Conservation (phyloP, 257 asterid species). For the Forsythia suspensa region DNA sequence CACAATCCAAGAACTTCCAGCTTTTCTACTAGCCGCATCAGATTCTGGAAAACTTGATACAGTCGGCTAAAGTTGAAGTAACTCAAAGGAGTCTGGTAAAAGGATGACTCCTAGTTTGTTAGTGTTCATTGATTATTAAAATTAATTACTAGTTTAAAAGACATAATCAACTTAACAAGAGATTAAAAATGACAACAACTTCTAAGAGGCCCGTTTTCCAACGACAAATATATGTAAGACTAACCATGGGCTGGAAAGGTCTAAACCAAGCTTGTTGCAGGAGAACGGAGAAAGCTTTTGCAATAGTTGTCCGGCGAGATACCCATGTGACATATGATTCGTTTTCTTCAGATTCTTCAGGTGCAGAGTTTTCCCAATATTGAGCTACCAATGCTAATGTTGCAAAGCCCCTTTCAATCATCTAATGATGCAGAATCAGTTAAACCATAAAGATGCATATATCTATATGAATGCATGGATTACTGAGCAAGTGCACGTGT, state of each 20-base stretch:
- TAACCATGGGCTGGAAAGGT: slow-evolving; percentile 32
- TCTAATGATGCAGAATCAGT: slow-evolving; percentile 22
- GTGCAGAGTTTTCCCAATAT: slow-evolving; percentile 36
- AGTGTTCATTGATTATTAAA: background rate
- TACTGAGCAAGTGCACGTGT: background rate
- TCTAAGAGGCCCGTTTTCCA: background rate
- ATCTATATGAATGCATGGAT: background rate
- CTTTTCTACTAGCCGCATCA: background rate
- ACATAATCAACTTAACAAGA: background rate
- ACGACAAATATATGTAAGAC: slow-evolving; percentile 12
- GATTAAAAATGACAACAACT: background rate
- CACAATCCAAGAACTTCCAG: background rate
- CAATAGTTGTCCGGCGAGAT: slow-evolving; percentile 26
- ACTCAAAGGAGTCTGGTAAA: background rate
- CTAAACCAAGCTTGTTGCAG: slow-evolving; percentile 39
- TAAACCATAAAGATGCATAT: background rate
- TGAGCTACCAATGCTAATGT: slow-evolving; percentile 42
- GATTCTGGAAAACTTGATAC: background rate
- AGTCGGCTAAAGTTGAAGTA: background rate
- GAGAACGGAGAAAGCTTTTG: slow-evolving; percentile 40
- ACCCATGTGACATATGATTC: slow-evolving; percentile 28
- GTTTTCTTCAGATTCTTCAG: slow-evolving; percentile 29
- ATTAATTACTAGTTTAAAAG: background rate
- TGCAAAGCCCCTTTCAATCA: slow-evolving; percentile 43
- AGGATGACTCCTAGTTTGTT: background rate